These are phyloP conservation scores for Melampsora americana DNA, from an alignment of 1,284 basidiomycete species.

Conservation along the genomic window DNA sequence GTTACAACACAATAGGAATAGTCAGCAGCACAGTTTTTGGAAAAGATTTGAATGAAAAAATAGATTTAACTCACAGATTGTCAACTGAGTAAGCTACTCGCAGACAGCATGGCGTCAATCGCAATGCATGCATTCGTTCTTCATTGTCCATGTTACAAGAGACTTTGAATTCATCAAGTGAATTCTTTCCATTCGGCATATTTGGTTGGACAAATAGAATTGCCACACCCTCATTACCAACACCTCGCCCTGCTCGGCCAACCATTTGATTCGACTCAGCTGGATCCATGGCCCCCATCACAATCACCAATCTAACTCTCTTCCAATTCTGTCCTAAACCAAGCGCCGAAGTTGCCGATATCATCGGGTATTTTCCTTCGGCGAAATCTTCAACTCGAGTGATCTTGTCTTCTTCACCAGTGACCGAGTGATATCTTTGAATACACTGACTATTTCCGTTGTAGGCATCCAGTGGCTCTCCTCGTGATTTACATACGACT, in stretches of 20 bases:
- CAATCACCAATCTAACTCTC: background rate
- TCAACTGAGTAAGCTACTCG: too few species aligned
- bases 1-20: too few species aligned
- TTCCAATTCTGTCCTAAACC: conserved; percentile 17
- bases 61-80: too few species aligned
- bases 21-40: too few species aligned
- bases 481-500: background rate
- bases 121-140: conserved; percentile 11
- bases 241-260: conserved; percentile 2
- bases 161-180: background rate
- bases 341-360: conserved; percentile 8
- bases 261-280: conserved; percentile 1
- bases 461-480: background rate
- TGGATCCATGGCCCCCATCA: too few species aligned
- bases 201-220: conserved; percentile 3
- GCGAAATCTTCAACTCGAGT: background rate
- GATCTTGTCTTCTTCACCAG: conserved; percentile 3
- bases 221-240: conserved; percentile 2
- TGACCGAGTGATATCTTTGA: conserved; percentile 8
- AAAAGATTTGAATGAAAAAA: too few species aligned
- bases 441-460: background rate
- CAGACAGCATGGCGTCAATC: conserved; percentile 12
- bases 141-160: background rate
- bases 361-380: background rate
- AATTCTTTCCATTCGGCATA: conserved; percentile 13